Percentiles rank a stretch among this genome's conserved stretches.
These are phyloP conservation scores for Aspergillus texensis DNA, from an alignment of 2,329 filamentous ascomycete genomes.

Conservation along the genomic window DNA sequence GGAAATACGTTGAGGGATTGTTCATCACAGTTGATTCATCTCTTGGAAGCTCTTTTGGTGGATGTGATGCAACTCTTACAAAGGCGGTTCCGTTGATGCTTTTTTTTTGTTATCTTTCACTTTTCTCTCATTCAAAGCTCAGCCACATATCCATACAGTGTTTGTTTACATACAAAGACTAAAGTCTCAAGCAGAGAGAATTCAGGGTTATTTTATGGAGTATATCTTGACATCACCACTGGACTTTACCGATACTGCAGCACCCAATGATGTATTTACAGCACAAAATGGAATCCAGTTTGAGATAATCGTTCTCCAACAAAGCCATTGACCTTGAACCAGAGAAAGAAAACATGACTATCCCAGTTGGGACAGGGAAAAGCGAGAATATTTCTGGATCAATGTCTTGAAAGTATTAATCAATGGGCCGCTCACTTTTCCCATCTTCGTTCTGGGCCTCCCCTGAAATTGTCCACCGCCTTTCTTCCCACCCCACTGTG, in stretches of 20 bases:
- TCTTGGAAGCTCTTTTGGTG: not conserved
- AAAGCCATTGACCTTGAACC: not conserved
- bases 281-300: not conserved
- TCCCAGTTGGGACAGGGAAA: not conserved
- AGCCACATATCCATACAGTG: not conserved
- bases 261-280: not conserved
- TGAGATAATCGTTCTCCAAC: not conserved
- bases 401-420: not conserved
- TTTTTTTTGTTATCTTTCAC: not conserved
- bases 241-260: not conserved
- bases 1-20: conserved; percentile 7
- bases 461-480: conserved; percentile 2
- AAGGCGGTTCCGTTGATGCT: not conserved
- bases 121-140: not conserved
- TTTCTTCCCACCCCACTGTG: conserved; percentile 6
- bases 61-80: not conserved
- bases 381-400: not conserved
- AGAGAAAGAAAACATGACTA: not conserved
- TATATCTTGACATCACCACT: not conserved
- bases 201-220: not conserved
- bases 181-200: not conserved
- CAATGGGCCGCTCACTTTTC: too few species aligned
- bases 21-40: not conserved
- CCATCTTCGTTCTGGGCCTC: not conserved
- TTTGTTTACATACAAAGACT: not conserved